Evolutionary conservation across 1,284 basidiomycete genomes (phyloP).

Genomic region (Dichomitus squalens): DNA sequence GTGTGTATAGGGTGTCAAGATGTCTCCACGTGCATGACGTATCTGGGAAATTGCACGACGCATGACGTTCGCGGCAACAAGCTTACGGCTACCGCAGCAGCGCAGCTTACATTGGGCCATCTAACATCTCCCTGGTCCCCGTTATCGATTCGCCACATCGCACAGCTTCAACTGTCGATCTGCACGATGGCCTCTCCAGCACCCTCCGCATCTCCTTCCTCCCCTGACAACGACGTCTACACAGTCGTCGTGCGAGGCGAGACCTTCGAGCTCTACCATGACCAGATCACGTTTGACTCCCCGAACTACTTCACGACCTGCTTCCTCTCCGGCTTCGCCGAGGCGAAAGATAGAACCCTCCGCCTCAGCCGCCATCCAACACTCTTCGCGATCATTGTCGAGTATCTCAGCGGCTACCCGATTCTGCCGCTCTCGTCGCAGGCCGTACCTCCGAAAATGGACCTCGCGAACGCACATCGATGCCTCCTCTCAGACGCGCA

Average conservation of each 20-base stretch:
- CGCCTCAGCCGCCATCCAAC: background rate
- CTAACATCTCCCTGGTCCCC: too few species aligned
- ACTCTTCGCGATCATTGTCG: constrained; percentile 3
- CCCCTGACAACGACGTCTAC: background rate
- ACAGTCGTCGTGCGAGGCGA: background rate
- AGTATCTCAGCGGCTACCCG: constrained; percentile 4
- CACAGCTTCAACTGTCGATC: too few species aligned
- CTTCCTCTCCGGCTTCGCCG: background rate
- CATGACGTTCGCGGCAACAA: too few species aligned
- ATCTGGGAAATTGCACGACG: too few species aligned
- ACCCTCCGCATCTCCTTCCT: background rate
- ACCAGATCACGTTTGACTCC: constrained; percentile 6
- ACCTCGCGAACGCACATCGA: background rate
- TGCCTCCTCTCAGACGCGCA: constrained; percentile 1
- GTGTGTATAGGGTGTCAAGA: too few species aligned
- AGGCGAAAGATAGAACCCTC: background rate
- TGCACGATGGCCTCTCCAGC: background rate
- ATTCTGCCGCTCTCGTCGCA: background rate
- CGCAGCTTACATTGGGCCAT: too few species aligned
- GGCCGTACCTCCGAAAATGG: background rate
- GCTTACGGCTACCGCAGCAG: too few species aligned
- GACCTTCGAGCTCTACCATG: background rate
- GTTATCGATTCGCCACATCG: too few species aligned
- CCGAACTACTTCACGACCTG: background rate
- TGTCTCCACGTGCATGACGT: too few species aligned